A percentile compares a stretch with the other conserved stretches of the same genome.
These are phyloP conservation scores for Lichtheimia corymbifera DNA, from an alignment of 371 early-diverging fungal genomes.

Conservation along the genomic window DNA sequence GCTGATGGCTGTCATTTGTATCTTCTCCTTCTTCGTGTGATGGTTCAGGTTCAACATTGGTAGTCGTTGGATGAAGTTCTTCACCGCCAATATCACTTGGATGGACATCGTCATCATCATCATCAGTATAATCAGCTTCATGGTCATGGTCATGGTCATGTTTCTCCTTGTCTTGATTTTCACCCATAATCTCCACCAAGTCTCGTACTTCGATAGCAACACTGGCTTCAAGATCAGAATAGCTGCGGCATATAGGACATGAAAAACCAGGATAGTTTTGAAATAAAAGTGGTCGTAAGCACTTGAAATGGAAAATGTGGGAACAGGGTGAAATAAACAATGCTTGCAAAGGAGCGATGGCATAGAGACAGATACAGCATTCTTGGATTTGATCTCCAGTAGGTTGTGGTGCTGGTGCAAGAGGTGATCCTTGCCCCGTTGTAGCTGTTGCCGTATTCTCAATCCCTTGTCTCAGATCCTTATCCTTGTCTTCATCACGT, in stretches of 20 bases:
- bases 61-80: background rate
- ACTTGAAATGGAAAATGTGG: constrained; percentile 96
- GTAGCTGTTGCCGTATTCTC: background rate
- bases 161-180: constrained; percentile 4
- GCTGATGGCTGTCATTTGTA: background rate
- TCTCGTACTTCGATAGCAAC: constrained; percentile 74
- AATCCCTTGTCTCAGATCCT: background rate
- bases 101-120: background rate
- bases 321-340: constrained; percentile 96
- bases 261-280: constrained; percentile 79
- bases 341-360: constrained; percentile 92
- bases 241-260: constrained; percentile 94
- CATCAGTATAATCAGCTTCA: background rate
- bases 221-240: constrained; percentile 86
- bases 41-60: background rate
- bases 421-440: background rate
- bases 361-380: constrained; percentile 96
- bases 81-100: too few relatives aligned
- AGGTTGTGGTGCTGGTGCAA: background rate
- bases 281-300: constrained; percentile 74
- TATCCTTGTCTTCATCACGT: background rate
- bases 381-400: constrained; percentile 53
- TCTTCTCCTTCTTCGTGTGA: background rate
- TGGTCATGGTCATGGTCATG: constrained; percentile 12
- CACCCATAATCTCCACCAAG: constrained; percentile 38